Evolutionary conservation across 163 green algal genomes (phyloP).

Genomic region (Coccomyxa subellipsoidea): DNA sequence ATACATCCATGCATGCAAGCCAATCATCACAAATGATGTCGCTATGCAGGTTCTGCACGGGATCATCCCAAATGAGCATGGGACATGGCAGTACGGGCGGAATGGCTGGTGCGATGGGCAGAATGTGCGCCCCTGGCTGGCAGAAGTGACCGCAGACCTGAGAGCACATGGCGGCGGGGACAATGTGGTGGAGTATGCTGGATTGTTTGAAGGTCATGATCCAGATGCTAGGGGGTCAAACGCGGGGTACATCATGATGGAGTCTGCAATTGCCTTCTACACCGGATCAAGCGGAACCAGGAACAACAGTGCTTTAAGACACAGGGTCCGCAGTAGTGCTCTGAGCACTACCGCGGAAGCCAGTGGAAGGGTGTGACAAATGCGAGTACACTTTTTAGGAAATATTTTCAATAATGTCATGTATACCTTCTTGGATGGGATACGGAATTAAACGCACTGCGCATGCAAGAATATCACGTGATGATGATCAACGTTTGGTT

Average conservation of each 20-base stretch:
- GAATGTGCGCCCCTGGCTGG: constrained; percentile 39
- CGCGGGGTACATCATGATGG: constrained; percentile 45
- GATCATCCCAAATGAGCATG: constrained; percentile 53
- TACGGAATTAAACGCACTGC: no score
- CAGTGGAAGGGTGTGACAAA: no score
- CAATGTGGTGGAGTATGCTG: constrained; percentile 34
- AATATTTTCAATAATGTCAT: no score
- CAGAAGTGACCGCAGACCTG: constrained; percentile 33
- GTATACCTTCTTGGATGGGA: no score
- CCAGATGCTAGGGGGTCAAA: constrained; percentile 22
- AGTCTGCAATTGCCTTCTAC: constrained; percentile 26
- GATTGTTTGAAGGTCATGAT: constrained; percentile 22
- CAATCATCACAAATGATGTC: neutral
- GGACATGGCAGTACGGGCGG: constrained; percentile 57
- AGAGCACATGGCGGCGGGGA: neutral
- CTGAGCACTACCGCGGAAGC: no score
- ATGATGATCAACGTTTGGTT: no score
- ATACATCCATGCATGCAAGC: neutral
- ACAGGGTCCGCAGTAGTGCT: no score
- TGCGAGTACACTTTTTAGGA: no score
- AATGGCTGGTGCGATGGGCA: constrained; percentile 53
- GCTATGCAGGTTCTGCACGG: constrained; percentile 38
- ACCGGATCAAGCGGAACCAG: no score
- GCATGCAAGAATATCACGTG: no score
- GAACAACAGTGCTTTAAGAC: no score